Evolutionary conservation across 306 rosid genomes (phyloP).

Genomic region (cucumber (Cucumis sativus)): Cucumber_9930_V3 NC_026660.2:1107001-1107500

Average conservation of each 20-base stretch:
- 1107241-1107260: constrained; percentile 24
- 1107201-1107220: constrained; percentile 29
- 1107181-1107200: constrained; percentile 40
- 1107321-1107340: constrained; percentile 74
- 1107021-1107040: constrained; percentile 48
- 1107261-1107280: constrained; percentile 19
- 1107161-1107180: background rate
- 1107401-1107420: constrained; percentile 89
- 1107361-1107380: constrained; percentile 80
- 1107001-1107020: constrained; percentile 36
- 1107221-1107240: constrained; percentile 19
- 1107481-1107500: constrained; percentile 56
- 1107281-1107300: constrained; percentile 5
- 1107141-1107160: constrained; percentile 5
- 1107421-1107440: constrained; percentile 56
- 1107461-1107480: constrained; percentile 91
- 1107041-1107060: constrained; percentile 56
- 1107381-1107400: constrained; percentile 28
- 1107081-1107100: constrained; percentile 60
- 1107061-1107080: constrained; percentile 45
- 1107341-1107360: constrained; percentile 70
- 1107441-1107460: constrained; percentile 52
- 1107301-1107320: background rate
- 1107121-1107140: constrained; percentile 42
- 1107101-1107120: constrained; percentile 55